Base-by-base conservation (phyloP, 75 land plant species). In the Pinus albicaulis region DNA sequence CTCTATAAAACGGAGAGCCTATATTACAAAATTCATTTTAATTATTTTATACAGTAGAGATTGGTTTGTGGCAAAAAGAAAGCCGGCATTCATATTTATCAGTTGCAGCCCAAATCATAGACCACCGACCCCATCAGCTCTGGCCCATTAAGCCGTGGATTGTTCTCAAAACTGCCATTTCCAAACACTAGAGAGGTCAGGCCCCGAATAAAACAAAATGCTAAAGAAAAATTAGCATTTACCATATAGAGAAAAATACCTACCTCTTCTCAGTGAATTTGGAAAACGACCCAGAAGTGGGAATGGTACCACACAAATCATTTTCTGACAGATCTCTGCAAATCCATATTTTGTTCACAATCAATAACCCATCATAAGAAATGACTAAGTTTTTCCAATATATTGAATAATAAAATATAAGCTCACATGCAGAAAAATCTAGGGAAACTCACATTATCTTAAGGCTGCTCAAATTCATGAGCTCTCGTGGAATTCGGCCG, bases 401-500 rank as follows among this genome's bases (percentile, higher is more conserved):
- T 48, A 10, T 0, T 48, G 12, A 1, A 48, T 28, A 73, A 56
- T 38, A 3, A 53, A 36, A 53, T 48, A 36, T 20, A 71, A 41
- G 31, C 1, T 10, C 26, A 34, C 44, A 26, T 55, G 25, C n/a
- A 52, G n/a, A 17, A 41, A 74, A 56, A 3, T n/a, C n/a, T 41
- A 44, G 4, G n/a, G 23, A 24, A 20, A 60, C 86, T 64, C 80
- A 88, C 91, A 89, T 41, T 44, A 86, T 88, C 75, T 91, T 89
- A 14, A 91, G 85, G 74, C 76, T 87, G 20, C 84, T 69, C 71
- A 89, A 80, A 19, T 71, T 66, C 12, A 87, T 82, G 14, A 91
- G 83, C 55, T 85, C 78, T n/a, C 89, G 86, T 8, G 93, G 93
- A 36, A 91, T 91, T 61, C 79, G 88, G 23, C 93, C 93, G 1